Evolutionary conservation across 192 early-diverging fungal species (phyloP).

Genomic region (Diversispora epigaea): DNA sequence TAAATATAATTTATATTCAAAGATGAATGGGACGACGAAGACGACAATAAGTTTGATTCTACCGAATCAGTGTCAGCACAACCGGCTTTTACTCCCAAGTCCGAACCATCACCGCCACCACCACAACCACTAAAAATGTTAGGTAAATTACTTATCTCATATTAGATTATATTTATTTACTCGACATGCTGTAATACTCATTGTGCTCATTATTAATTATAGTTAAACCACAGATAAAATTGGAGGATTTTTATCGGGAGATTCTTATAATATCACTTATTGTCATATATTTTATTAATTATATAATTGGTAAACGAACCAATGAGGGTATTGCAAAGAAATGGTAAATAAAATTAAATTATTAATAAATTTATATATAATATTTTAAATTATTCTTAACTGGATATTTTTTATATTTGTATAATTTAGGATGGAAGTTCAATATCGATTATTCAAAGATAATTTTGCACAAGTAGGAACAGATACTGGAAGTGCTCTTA

Average conservation of each 20-base stretch:
- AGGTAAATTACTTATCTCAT: background rate
- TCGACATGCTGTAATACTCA: background rate
- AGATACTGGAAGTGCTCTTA: background rate
- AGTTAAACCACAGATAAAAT: background rate
- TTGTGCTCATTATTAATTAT: background rate
- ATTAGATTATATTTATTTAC: background rate
- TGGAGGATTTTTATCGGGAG: background rate
- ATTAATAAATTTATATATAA: background rate
- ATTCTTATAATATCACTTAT: background rate
- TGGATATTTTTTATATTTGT: background rate
- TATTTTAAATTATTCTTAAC: background rate
- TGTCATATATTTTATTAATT: background rate
- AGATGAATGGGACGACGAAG: background rate
- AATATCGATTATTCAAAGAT: background rate
- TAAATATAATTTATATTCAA: no score
- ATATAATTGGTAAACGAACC: constrained; percentile 5
- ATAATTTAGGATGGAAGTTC: constrained; percentile 6
- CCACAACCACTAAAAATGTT: background rate
- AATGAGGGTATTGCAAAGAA: constrained; percentile 13
- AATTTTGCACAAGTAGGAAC: constrained; percentile 8
- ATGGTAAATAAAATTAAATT: background rate
- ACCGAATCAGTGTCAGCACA: background rate
- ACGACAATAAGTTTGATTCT: background rate
- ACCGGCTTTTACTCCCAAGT: background rate
- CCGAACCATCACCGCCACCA: background rate